These are phyloP conservation scores for Luffa acutangula DNA, from an alignment of 306 rosid genomes.

Conservation along the genomic window DNA sequence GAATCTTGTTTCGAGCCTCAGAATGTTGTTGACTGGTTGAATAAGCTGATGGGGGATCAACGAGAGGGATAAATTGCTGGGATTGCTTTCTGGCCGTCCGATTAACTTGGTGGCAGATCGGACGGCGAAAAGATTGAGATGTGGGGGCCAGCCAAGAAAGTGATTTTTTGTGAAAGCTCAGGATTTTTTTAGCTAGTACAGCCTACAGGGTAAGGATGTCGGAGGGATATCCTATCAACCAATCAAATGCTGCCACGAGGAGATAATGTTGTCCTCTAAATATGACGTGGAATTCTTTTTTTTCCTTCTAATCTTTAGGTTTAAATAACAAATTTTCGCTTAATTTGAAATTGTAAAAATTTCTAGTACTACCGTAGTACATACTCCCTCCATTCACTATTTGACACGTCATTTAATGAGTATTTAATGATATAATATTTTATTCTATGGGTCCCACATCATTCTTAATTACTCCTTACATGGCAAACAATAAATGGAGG, in stretches of 20 bases:
- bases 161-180: background rate
- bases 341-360: too few relatives aligned
- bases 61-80: background rate
- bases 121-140: background rate
- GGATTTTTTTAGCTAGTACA: background rate
- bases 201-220: background rate
- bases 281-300: conserved; percentile 1
- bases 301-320: too few relatives aligned
- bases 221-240: background rate
- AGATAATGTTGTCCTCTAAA: background rate
- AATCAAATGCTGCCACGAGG: background rate
- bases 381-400: too few relatives aligned
- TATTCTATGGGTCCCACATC: too few relatives aligned
- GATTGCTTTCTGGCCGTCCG: background rate
- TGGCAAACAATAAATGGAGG: too few relatives aligned
- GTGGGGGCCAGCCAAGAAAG: background rate
- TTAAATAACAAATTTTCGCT: too few relatives aligned
- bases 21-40: background rate
- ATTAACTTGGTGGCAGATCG: background rate
- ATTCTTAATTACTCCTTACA: too few relatives aligned
- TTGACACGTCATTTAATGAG: too few relatives aligned
- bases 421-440: too few relatives aligned
- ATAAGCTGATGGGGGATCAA: background rate
- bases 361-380: too few relatives aligned
- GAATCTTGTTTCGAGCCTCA: background rate